Conservation (phyloP, 2,329 filamentous ascomycete genomes). For the Aspergillus cejpii region DNA sequence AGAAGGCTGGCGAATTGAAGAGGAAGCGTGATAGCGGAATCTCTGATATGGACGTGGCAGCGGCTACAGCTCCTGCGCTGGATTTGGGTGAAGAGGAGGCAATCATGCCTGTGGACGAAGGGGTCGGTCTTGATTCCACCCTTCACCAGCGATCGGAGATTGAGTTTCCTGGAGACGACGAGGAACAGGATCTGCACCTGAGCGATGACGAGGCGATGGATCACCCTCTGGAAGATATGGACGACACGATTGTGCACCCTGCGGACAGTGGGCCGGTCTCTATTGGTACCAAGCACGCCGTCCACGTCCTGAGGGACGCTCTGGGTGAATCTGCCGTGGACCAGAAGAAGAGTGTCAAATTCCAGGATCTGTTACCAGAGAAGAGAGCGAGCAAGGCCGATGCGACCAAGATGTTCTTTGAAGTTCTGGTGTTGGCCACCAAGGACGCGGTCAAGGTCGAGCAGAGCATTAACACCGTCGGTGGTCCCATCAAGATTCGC, state of each 20-base stretch:
- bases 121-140: slow-evolving; percentile 46
- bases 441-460: slow-evolving; percentile 98
- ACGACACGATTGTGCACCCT: slow-evolving; percentile 74
- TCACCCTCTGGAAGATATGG: slow-evolving; percentile 57
- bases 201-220: slow-evolving; percentile 45
- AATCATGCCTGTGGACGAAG: slow-evolving; percentile 43
- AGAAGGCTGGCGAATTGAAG: slow-evolving; percentile 73
- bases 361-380: slow-evolving; percentile 87
- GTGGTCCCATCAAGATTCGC: slow-evolving; percentile 72
- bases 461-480: slow-evolving; percentile 65
- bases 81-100: slow-evolving; percentile 62
- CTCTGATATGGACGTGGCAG: slow-evolving; percentile 67
- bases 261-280: slow-evolving; percentile 81
- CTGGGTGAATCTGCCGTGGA: slow-evolving; percentile 64
- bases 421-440: slow-evolving; percentile 88
- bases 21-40: slow-evolving; percentile 87
- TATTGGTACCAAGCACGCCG: slow-evolving; percentile 86
- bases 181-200: slow-evolving; percentile 37
- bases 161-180: slow-evolving; percentile 58
- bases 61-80: slow-evolving; percentile 55
- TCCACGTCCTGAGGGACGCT: slow-evolving; percentile 83
- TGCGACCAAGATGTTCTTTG: slow-evolving; percentile 99
- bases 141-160: slow-evolving; percentile 53
- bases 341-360: slow-evolving; percentile 73
- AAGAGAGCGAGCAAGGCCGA: slow-evolving; percentile 73